Base-by-base conservation (phyloP, 2,329 filamentous ascomycete species). In the Aspergillus neotritici region DNA sequence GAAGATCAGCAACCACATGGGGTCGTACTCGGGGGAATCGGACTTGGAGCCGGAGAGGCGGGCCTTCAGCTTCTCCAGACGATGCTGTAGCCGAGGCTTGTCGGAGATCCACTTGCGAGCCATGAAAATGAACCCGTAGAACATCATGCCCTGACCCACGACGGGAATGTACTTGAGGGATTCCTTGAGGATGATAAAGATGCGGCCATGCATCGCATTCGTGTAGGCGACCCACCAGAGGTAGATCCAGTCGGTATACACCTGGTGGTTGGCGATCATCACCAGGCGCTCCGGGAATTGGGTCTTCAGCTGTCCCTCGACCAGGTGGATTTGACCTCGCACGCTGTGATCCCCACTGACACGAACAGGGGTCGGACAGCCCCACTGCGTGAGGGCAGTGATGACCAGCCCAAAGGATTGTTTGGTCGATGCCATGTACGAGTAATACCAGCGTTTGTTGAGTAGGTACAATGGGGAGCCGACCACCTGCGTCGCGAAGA, bases 231-330 rank as follows among this genome's bases (percentile, higher is more conserved):
- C 73, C 79, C 80, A 84, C 80, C 80, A 84, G 2, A 84, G 69
- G 57, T 83, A 83, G 11, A 83, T 66, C 80, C 80, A 84, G 54
- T 84, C 80, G n/a, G 80, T 83, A 58, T 84, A 84, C 3, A 84
- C 72, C 56, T 83, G 78, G 53, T 84, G 80, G 46, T 84, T 84
- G 5, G 80, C 74, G 61, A 83, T 78, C 56, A 83, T 58, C 7
- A 83, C 74, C 46, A 83, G 63, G 12, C 80, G 71, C 49, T 83
- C 75, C 2, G 79, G 75, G 48, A 84, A 83, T 28, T 73, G 69
- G 46, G 78, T 79, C 50, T 75, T 70, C 34, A 84, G 61, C 42
- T 73, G 71, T 7, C 80, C 80, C 53, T 81, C 77, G 36, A 72
- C 74, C 43, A 78, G 66, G 40, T 71, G 71, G 16, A 83, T 65